Conservation (phyloP, 208 protist species). For the Blastocrithidia nonstop region DNA sequence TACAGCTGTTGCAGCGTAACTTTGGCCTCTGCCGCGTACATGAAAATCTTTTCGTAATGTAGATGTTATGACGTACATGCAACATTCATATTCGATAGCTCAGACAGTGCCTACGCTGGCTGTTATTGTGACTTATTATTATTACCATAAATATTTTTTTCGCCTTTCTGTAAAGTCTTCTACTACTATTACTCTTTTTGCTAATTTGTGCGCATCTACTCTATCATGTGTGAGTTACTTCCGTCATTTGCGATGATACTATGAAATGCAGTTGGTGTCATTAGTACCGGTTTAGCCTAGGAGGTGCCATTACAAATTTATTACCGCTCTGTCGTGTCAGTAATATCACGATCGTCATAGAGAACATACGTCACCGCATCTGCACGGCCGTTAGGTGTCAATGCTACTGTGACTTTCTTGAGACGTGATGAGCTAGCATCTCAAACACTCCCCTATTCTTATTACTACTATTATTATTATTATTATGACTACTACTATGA, state of each 20-base stretch:
- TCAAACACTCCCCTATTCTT: neutral
- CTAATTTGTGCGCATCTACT: no score
- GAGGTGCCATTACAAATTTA: conserved; percentile 7
- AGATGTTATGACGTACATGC: no score
- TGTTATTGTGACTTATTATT: neutral
- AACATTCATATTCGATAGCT: no score
- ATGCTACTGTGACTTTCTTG: conserved; percentile 61
- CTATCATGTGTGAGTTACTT: neutral
- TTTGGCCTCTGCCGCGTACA: conserved; percentile 60
- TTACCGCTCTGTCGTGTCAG: conserved; percentile 6
- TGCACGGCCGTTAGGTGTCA: conserved; percentile 84
- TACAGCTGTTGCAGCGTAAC: conserved; percentile 67
- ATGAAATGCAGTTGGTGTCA: conserved; percentile 1
- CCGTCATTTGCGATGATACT: neutral
- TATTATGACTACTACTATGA: neutral
- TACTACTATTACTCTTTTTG: no score
- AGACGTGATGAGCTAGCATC: conserved; percentile 2
- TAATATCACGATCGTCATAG: conserved; percentile 22
- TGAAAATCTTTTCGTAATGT: conserved; percentile 52
- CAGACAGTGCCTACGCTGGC: neutral
- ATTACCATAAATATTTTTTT: neutral
- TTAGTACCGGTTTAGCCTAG: conserved; percentile 1
- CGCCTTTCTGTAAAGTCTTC: no score
- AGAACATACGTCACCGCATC: conserved; percentile 76
- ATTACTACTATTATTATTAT: neutral